These are phyloP conservation scores for Coniosporium tulheliwenetii DNA, from an alignment of 2,329 filamentous ascomycete genomes.

Conservation along the genomic window DNA sequence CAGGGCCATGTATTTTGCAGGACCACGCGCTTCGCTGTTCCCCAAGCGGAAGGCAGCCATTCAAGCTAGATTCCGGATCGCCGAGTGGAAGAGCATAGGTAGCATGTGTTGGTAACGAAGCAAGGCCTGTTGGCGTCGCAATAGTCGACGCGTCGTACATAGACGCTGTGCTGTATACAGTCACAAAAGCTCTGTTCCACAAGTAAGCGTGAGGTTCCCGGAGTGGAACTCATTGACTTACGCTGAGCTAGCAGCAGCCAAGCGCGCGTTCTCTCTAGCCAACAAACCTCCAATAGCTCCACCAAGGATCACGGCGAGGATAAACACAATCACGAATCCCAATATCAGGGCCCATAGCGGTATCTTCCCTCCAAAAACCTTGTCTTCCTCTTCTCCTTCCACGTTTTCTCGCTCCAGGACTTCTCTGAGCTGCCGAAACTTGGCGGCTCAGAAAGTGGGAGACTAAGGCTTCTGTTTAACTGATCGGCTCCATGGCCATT, in stretches of 20 bases:
- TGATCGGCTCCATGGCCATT: neutral
- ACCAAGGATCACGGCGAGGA: slow-evolving; percentile 16
- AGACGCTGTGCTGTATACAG: neutral
- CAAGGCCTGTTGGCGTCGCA: slow-evolving; percentile 34
- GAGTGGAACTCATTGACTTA: neutral
- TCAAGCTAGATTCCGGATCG: slow-evolving; percentile 19
- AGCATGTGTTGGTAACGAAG: slow-evolving; percentile 28
- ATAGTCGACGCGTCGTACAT: slow-evolving; percentile 34
- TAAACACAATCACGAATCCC: slow-evolving; percentile 10
- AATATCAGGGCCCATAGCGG: slow-evolving; percentile 18
- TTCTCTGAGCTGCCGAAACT: slow-evolving; percentile 5
- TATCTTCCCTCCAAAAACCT: slow-evolving; percentile 14
- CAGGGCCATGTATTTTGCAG: slow-evolving; percentile 33
- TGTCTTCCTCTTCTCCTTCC: slow-evolving; percentile 21
- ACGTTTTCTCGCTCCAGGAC: slow-evolving; percentile 19
- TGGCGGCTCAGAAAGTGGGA: too few species aligned
- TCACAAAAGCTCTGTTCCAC: neutral
- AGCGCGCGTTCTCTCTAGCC: slow-evolving; percentile 5
- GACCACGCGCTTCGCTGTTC: slow-evolving; percentile 45
- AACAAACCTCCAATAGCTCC: slow-evolving; percentile 18
- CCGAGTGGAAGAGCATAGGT: too few species aligned
- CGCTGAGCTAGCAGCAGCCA: neutral
- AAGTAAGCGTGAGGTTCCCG: neutral
- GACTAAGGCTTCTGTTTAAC: too few species aligned
- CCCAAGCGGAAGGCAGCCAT: slow-evolving; percentile 41